These are phyloP conservation scores for Solanum rostratum DNA, from an alignment of 257 asterid species.

Conservation along the genomic window DNA sequence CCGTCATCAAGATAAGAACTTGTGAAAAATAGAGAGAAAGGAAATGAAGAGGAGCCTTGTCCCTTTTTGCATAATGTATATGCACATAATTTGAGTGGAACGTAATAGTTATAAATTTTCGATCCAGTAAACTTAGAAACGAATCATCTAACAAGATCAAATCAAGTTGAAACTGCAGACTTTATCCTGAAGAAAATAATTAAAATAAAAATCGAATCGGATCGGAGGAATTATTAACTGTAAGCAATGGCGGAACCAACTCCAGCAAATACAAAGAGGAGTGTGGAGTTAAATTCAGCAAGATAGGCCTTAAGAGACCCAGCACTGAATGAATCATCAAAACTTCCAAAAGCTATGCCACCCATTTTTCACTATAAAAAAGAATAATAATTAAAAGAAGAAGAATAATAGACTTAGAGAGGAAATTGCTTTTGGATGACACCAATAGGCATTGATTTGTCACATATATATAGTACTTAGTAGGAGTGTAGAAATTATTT, in stretches of 20 bases:
- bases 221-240: conserved; percentile 27
- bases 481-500: neutral
- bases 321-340: conserved; percentile 57
- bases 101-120: no score
- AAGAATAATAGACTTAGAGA: neutral
- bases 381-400: neutral
- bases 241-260: conserved; percentile 95
- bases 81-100: no score
- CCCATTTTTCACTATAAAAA: conserved; percentile 28
- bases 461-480: conserved; percentile 30
- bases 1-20: no score
- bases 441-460: conserved; percentile 1
- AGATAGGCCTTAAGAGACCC: conserved; percentile 65
- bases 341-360: conserved; percentile 60
- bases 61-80: neutral
- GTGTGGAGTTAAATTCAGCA: conserved; percentile 92
- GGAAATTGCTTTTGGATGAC: conserved; percentile 5
- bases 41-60: no score
- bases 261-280: conserved; percentile 89
- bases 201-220: neutral
- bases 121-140: no score
- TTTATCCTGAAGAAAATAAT: neutral
- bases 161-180: neutral
- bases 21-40: no score
- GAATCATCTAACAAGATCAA: no score